phyloP scores from a whole-genome alignment of 371 early-diverging fungal genomes.

The Mortierella sp. region DNA sequence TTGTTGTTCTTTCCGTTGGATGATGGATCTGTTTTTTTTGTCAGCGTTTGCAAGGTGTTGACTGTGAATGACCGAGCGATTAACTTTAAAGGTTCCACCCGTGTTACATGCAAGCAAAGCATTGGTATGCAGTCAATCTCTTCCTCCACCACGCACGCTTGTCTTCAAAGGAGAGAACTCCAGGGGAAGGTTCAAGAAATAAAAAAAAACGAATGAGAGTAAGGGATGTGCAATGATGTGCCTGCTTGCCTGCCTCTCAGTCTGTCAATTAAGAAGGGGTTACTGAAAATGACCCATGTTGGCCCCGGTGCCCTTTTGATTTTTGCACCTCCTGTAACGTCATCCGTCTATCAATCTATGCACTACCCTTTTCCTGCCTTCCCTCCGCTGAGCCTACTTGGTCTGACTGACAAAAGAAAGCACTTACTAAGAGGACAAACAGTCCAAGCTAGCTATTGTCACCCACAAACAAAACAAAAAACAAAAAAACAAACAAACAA shows the following conservation, averaged over 20 bases:
- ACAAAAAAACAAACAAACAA: no score
- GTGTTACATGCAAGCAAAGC: neutral
- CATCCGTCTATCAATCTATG: no score
- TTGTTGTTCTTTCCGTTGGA: neutral
- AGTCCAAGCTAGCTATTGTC: no score
- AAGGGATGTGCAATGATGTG: neutral
- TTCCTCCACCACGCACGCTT: no score
- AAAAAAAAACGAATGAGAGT: neutral
- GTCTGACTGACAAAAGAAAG: no score
- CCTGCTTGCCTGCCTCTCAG: neutral
- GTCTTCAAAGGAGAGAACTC: neutral
- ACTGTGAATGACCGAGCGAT: neutral
- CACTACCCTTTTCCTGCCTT: no score
- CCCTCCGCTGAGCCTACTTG: no score
- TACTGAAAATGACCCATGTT: no score
- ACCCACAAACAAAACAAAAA: no score
- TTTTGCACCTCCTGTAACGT: no score
- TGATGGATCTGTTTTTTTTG: neutral
- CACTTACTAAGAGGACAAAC: no score
- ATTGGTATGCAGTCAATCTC: neutral
- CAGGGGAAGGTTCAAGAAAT: neutral
- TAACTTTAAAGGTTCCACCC: conserved; percentile 1
- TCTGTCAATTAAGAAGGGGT: neutral
- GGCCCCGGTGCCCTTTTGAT: no score
- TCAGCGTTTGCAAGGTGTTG: neutral